Evolutionary conservation across 129 eudicot species (phyloP).

Genomic region (Artemisia tridentata): DNA sequence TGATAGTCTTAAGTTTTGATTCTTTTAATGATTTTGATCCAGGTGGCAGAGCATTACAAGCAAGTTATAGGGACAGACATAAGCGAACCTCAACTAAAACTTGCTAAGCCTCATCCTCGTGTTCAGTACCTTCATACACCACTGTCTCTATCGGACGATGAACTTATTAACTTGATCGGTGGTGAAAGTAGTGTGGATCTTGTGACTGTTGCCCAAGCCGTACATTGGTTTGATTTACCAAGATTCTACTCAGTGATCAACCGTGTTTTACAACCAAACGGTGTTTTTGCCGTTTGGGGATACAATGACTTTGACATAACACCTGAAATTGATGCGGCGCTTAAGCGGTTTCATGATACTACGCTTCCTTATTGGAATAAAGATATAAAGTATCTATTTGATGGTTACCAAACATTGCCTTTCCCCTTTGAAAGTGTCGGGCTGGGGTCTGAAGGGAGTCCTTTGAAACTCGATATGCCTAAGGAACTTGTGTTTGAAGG

Average conservation of each 20-base stretch:
- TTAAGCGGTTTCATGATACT: conserved; percentile 34
- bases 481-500: too few species aligned
- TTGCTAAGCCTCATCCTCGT: conserved; percentile 39
- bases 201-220: conserved; percentile 58
- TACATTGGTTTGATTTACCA: conserved; percentile 71
- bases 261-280: conserved; percentile 52
- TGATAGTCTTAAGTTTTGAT: too few species aligned
- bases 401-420: conserved; percentile 39
- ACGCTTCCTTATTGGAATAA: conserved; percentile 52
- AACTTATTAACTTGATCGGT: too few species aligned
- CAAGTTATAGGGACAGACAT: conserved; percentile 55
- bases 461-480: too few species aligned
- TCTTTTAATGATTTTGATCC: too few species aligned
- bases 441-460: too few species aligned
- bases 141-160: too few species aligned
- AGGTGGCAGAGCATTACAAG: conserved; percentile 56
- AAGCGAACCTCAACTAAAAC: conserved; percentile 44
- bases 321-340: conserved; percentile 38
- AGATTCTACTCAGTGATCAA: conserved; percentile 38
- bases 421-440: conserved; percentile 56
- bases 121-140: too few species aligned
- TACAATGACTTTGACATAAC: conserved; percentile 42
- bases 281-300: conserved; percentile 55
- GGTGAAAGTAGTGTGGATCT: conserved; percentile 42
- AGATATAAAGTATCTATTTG: conserved; percentile 28